Conservation (phyloP, 495 filamentous ascomycete genomes). For the Trypethelium eluteriae region DNA sequence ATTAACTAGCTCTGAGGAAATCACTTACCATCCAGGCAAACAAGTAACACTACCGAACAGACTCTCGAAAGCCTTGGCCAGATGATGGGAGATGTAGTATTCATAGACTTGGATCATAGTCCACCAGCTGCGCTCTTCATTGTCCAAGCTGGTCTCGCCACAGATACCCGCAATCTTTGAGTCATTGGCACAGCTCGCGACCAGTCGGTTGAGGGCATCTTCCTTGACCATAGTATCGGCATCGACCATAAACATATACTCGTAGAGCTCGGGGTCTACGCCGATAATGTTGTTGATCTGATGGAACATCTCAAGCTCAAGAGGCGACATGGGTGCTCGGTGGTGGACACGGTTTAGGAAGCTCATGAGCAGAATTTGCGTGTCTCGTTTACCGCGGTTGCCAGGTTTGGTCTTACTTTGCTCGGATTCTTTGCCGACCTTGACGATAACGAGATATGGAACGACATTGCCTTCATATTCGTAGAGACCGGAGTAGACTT, state of each 20-base stretch:
- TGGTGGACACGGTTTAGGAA: conserved; percentile 98
- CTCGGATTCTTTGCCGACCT: conserved; percentile 94
- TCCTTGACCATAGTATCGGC: conserved; percentile 93
- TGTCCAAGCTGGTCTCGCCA: conserved; percentile 92
- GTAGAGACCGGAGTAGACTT: conserved; percentile 96
- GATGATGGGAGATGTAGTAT: conserved; percentile 93
- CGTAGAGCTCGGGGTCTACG: conserved; percentile 93
- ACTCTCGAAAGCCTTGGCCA: conserved; percentile 91
- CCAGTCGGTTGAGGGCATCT: conserved; percentile 85
- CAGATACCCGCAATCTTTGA: conserved; percentile 95
- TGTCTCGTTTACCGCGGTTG: conserved; percentile 97
- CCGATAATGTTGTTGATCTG: conserved; percentile 99
- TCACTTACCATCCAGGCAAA: conserved; percentile 91
- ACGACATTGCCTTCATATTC: conserved; percentile 97
- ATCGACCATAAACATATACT: conserved; percentile 96
- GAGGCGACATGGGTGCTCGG: conserved; percentile 82
- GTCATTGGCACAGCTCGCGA: conserved; percentile 88
- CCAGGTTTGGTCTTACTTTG: conserved; percentile 86
- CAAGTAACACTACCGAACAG: conserved; percentile 94
- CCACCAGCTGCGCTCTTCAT: conserved; percentile 91
- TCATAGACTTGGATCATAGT: conserved; percentile 99
- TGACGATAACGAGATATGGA: conserved; percentile 90
- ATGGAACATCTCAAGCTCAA: conserved; percentile 96
- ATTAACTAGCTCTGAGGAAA: not conserved
- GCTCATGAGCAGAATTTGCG: conserved; percentile 73